These are phyloP conservation scores for Alternaria sp. DNA, from an alignment of 2,329 filamentous ascomycete species.

Conservation along the genomic window DNA sequence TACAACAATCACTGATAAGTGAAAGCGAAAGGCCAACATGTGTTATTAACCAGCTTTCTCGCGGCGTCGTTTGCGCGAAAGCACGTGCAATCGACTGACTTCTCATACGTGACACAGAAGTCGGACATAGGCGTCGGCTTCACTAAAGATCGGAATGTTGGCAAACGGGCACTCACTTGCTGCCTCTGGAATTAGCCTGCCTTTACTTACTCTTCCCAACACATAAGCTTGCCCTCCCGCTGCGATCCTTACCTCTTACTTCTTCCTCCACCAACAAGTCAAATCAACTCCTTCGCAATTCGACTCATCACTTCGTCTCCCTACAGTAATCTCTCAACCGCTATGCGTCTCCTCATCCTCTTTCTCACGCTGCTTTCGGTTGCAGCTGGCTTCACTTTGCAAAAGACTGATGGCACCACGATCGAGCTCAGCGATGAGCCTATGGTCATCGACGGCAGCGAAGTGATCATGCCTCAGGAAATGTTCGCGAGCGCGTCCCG, in stretches of 20 bases:
- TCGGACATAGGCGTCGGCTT: neutral
- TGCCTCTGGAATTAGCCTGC: neutral
- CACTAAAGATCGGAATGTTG: neutral
- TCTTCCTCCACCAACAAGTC: neutral
- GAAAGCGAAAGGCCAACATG: neutral
- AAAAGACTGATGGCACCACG: neutral
- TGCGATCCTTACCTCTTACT: neutral
- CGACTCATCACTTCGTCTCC: neutral
- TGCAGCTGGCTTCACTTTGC: neutral
- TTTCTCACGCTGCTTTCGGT: neutral
- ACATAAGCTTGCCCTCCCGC: neutral
- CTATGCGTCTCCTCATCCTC: neutral
- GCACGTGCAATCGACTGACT: neutral
- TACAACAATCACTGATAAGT: neutral
- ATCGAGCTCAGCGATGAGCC: neutral
- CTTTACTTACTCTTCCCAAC: neutral
- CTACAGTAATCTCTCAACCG: neutral
- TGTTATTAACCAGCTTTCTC: neutral
- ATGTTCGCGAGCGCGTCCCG: neutral
- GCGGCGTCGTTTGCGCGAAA: neutral
- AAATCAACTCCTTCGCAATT: neutral
- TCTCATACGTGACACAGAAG: neutral
- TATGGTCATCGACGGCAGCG: neutral
- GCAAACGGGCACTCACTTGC: neutral
- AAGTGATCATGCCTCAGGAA: neutral